These are phyloP conservation scores for Saccharum hybrid DNA, from an alignment of 202 grass and related monocot species.

Conservation along the genomic window DNA sequence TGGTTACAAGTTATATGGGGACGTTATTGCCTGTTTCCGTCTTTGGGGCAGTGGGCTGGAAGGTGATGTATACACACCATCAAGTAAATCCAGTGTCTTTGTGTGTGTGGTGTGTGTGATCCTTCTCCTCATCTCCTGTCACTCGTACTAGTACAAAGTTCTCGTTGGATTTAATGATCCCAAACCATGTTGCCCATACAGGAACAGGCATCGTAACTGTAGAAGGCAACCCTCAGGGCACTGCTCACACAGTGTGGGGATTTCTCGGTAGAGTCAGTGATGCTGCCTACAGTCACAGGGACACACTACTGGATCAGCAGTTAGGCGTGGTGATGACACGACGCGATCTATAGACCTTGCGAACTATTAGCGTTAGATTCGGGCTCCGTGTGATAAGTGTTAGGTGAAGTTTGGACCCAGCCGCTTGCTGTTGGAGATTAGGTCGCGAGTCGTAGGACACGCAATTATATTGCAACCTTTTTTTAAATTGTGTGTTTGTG, in stretches of 20 bases:
- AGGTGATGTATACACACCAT: not conserved
- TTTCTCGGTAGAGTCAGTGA: not conserved
- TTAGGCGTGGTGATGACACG: conserved; percentile 1
- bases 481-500: not conserved
- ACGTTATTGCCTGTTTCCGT: conserved; percentile 1
- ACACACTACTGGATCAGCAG: not conserved
- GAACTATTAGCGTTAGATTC: conserved; percentile 43
- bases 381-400: not conserved
- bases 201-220: not conserved
- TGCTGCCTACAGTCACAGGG: not conserved
- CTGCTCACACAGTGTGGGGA: not conserved
- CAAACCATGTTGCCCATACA: not conserved
- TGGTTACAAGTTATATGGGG: not conserved
- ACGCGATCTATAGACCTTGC: conserved; percentile 20
- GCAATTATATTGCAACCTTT: not conserved
- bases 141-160: not conserved
- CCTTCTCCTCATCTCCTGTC: not conserved
- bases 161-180: no score
- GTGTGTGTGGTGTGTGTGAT: no score
- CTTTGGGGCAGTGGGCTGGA: not conserved
- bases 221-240: no score
- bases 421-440: not conserved
- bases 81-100: no score
- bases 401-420: not conserved
- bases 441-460: not conserved